phyloP scores from a whole-genome alignment of 1,139 yeast genomes.

The Taphrina sp. region DNA sequence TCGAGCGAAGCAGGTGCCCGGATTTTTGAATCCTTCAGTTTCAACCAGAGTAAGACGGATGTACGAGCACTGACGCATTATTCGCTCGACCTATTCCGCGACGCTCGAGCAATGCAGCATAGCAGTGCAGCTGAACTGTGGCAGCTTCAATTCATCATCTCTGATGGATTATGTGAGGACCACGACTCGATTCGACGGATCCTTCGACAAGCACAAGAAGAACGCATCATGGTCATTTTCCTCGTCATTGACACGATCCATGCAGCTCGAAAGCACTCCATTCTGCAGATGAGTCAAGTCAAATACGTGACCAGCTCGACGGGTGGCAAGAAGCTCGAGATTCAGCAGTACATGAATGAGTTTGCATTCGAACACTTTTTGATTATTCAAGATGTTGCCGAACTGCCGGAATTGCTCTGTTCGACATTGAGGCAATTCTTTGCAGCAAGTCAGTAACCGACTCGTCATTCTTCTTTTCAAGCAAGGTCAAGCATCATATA shows the following conservation, averaged over 20 bases:
- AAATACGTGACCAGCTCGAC: constrained; percentile 61
- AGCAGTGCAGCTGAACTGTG: constrained; percentile 61
- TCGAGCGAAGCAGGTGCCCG: constrained; percentile 78
- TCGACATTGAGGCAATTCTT: constrained; percentile 89
- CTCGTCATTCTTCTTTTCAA: too few species aligned
- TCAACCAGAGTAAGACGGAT: constrained; percentile 85
- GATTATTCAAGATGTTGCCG: constrained; percentile 82
- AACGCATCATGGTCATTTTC: constrained; percentile 90
- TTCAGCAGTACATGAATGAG: constrained; percentile 80
- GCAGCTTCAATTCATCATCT: constrained; percentile 88
- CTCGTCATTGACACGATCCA: constrained; percentile 89
- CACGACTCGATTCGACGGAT: constrained; percentile 77
- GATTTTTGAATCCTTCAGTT: constrained; percentile 84
- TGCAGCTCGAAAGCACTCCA: constrained; percentile 63
- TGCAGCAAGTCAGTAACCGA: constrained; percentile 44
- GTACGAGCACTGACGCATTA: constrained; percentile 68
- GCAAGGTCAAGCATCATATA: too few species aligned
- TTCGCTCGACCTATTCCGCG: constrained; percentile 72
- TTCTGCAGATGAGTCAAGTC: constrained; percentile 93
- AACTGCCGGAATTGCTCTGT: constrained; percentile 88
- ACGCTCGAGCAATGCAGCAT: constrained; percentile 52
- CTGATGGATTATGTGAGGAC: constrained; percentile 97
- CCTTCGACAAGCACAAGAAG: constrained; percentile 89
- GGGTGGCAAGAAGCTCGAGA: constrained; percentile 73
- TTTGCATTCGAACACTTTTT: constrained; percentile 90